Evolutionary conservation across 225 moss, liverwort and hornwort species (phyloP), one percentile per base, ranked within the genome.

Genomic region (Neckera pumila): DNA sequence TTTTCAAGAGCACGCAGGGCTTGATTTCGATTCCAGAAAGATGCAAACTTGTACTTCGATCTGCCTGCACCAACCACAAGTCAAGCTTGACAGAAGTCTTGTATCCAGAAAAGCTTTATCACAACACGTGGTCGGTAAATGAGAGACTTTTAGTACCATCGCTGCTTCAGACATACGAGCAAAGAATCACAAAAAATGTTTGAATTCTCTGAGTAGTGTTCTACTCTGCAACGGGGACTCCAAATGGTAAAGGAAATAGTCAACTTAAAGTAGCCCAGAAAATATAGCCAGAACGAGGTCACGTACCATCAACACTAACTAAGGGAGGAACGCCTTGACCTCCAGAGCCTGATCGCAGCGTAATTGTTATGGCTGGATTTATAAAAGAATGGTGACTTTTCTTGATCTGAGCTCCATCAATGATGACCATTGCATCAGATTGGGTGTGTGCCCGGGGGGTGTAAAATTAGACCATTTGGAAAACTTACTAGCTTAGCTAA

Each of bases 21-120:
- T 89, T 97, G 96, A 89, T 97, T 97, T 87, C 97, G 92, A 87
- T 97, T 96, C 97, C 96, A 96, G 82, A 95, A 97, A 43, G 97
- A 97, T 34, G 97, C 97, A 89, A 97, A 97, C 87, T 95, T 96
- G 90, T 97, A 97, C 89, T 95, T 97, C 42, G 96, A 95, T 88
- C 96, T 95, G 76, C 97, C 93, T 93, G 86, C 86, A 93, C 56
- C 86, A 90, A 82, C 76, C 60, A 88, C 34, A 78, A 72, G 81
- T 74, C 65, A 81, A 85, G 80, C 72, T 80, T 74, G 87, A 90
- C 62, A 54, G 74, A 31, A 84, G 56, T 72, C 65, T 59, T 40
- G 61, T 33, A 49, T 57, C 36, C 57, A 23, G 28, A 36, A 74
- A 59, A 69, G 56, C 33, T 40, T 51, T 72, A 71, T 65, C 63